phyloP scores from a whole-genome alignment of 495 filamentous ascomycete genomes.

The Xylaria cubensis region DNA sequence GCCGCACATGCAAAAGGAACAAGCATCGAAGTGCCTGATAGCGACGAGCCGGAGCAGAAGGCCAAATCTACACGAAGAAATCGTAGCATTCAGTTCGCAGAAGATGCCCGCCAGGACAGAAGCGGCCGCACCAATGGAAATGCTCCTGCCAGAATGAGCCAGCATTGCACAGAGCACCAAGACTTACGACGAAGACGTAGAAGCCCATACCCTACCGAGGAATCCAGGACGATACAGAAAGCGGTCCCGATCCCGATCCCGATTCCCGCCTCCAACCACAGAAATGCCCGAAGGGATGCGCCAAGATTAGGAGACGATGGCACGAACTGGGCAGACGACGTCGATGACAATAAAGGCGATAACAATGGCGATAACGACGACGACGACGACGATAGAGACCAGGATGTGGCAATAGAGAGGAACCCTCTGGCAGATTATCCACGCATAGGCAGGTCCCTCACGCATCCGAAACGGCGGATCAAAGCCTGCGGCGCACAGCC shows the following conservation, averaged over 20 bases:
- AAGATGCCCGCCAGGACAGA: not conserved
- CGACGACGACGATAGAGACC: not conserved
- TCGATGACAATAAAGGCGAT: not conserved
- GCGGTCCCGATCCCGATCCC: not conserved
- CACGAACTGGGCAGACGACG: not conserved
- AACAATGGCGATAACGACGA: not conserved
- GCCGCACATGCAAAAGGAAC: not conserved
- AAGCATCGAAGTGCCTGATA: not conserved
- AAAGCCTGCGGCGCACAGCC: not conserved
- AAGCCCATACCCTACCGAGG: slow-evolving; percentile 3
- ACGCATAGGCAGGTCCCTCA: not conserved
- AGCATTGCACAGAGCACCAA: not conserved
- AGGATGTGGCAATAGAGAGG: not conserved
- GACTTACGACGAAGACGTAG: not conserved
- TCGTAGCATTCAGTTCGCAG: not conserved
- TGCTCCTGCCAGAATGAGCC: not conserved
- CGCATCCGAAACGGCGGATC: not conserved
- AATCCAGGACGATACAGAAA: not conserved
- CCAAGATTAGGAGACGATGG: not conserved
- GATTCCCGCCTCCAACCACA: not conserved
- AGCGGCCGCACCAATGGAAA: not conserved
- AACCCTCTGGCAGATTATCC: not conserved
- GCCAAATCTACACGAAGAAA: not conserved
- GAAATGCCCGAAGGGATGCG: not conserved
- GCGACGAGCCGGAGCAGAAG: not conserved